Percentiles rank a stretch among this genome's conserved stretches.
Evolutionary conservation across 352 stramenopile genomes (phyloP).

Genomic region (Poterioochromonas sp.): DNA sequence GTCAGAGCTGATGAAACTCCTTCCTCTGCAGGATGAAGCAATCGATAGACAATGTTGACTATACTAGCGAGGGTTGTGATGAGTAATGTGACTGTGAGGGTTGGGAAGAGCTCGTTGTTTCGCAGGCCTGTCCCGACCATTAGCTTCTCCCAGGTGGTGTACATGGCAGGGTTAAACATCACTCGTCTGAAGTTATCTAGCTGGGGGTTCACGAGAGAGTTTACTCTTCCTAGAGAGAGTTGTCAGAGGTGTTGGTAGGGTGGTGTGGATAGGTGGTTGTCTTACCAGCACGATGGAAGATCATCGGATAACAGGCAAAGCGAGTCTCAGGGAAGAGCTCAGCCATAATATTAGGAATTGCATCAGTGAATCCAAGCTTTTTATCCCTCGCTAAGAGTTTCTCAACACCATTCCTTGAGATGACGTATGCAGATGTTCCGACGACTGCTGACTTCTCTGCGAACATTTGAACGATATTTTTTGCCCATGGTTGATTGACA

Average conservation of each 20-base stretch:
- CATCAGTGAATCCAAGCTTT: background rate
- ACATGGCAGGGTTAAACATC: background rate
- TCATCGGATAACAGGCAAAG: background rate
- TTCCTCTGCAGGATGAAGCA: background rate
- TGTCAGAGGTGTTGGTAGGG: too few species aligned
- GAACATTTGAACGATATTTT: background rate
- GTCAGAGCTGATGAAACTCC: background rate
- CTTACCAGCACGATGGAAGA: background rate
- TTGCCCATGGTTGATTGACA: background rate
- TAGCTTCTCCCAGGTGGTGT: background rate
- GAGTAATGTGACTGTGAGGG: background rate
- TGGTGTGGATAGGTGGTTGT: background rate
- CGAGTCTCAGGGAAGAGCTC: background rate
- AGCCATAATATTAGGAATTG: background rate
- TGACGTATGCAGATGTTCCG: background rate
- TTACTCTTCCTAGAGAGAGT: background rate
- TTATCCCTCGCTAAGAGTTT: background rate
- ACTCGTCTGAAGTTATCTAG: background rate
- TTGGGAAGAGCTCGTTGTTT: background rate
- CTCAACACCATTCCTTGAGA: background rate
- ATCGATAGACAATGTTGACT: background rate
- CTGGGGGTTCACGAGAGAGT: background rate
- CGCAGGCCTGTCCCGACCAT: background rate
- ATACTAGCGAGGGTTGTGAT: background rate
- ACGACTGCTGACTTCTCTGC: background rate